Percentiles rank a stretch among this genome's conserved stretches.
These are phyloP conservation scores for Alternaria viburni DNA, from an alignment of 2,329 filamentous ascomycete species.

Conservation along the genomic window DNA sequence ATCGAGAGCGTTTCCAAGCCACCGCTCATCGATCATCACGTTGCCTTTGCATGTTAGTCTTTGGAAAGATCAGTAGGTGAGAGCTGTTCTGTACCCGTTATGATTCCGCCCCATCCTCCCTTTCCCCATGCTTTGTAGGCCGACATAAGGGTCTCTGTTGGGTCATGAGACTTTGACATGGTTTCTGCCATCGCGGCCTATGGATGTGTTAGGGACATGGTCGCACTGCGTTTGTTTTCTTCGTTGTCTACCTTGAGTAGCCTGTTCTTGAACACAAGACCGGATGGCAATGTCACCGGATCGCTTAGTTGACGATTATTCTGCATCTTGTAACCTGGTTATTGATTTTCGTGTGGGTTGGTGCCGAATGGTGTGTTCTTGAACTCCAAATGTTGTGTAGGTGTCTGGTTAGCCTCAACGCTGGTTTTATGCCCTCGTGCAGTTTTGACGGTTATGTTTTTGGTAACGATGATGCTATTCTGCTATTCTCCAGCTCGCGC, in stretches of 20 bases:
- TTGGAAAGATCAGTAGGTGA: too few relatives aligned
- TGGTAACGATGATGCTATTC: neutral
- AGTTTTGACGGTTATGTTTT: neutral
- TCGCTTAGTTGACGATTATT: slow-evolving; percentile 5
- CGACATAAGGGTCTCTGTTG: slow-evolving; percentile 54
- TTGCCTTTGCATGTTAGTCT: slow-evolving; percentile 6
- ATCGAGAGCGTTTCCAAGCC: neutral
- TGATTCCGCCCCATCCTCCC: slow-evolving; percentile 52
- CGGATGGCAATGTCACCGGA: slow-evolving; percentile 32
- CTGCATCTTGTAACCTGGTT: neutral
- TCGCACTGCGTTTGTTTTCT: slow-evolving; percentile 53
- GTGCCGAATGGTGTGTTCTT: neutral
- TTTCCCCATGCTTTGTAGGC: slow-evolving; percentile 58
- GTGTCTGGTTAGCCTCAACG: neutral
- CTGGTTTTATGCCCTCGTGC: neutral
- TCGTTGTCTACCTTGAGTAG: slow-evolving; percentile 54
- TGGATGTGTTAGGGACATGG: slow-evolving; percentile 37
- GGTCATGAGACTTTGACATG: slow-evolving; percentile 24
- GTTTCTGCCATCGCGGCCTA: slow-evolving; percentile 39
- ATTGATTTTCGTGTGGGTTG: neutral
- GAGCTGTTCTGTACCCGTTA: slow-evolving; percentile 49
- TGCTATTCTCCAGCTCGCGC: neutral
- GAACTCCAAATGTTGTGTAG: neutral
- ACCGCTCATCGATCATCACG: neutral
- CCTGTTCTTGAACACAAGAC: slow-evolving; percentile 44